Evolutionary conservation across 2,329 filamentous ascomycete genomes (phyloP).

Genomic region (Verticillium longisporum): DNA sequence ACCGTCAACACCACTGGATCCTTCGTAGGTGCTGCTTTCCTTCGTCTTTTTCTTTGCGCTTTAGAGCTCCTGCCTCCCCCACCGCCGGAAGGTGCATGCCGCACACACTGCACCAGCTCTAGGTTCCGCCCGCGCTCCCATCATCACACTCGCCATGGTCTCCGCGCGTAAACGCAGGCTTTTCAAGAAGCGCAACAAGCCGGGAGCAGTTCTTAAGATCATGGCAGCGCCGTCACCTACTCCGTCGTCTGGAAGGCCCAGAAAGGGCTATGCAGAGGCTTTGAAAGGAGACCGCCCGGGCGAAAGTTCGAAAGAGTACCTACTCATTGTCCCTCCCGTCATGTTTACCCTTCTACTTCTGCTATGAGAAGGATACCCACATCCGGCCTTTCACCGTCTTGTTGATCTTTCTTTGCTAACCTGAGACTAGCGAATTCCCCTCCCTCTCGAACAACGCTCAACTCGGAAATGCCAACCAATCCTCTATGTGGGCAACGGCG

Average conservation of each 20-base stretch:
- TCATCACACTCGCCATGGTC: neutral
- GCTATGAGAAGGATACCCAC: neutral
- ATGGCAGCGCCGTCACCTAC: neutral
- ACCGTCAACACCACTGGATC: slow-evolving; percentile 54
- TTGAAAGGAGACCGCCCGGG: slow-evolving; percentile 6
- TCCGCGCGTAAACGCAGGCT: slow-evolving; percentile 6
- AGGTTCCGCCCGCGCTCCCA: neutral
- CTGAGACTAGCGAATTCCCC: slow-evolving; percentile 53
- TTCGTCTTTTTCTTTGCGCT: slow-evolving; percentile 7
- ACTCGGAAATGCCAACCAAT: slow-evolving; percentile 38
- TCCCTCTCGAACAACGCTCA: slow-evolving; percentile 57
- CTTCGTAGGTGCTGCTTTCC: slow-evolving; percentile 48
- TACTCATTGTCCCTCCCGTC: neutral
- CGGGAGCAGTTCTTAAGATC: neutral
- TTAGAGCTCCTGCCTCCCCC: neutral
- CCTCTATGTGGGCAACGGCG: slow-evolving; percentile 48
- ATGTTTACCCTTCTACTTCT: neutral
- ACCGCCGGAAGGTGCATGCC: neutral
- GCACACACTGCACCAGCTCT: neutral
- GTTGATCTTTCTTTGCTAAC: neutral
- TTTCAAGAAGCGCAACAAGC: neutral
- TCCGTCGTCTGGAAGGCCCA: slow-evolving; percentile 3
- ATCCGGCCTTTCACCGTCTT: too few species aligned
- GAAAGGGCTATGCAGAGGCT: slow-evolving; percentile 20
- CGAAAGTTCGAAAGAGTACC: slow-evolving; percentile 16